Conservation (phyloP, 768 basidiomycete species). For the Collybia sp. region DNA sequence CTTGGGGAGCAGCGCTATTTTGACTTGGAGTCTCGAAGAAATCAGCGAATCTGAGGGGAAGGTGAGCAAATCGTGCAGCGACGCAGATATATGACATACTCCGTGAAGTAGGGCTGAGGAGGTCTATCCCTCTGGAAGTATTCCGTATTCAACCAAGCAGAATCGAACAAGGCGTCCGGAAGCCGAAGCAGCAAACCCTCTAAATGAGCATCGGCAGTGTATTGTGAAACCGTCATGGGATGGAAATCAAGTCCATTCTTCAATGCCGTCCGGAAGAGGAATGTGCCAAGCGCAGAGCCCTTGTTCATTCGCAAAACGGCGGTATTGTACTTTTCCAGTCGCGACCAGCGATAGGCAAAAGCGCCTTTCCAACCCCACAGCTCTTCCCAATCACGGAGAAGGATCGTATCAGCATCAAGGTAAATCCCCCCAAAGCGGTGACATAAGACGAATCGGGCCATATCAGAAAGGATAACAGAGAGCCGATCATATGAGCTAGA, state of each 20-base stretch:
- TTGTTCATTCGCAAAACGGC: slow-evolving; percentile 88
- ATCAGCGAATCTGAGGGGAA: slow-evolving; percentile 59
- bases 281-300: slow-evolving; percentile 82
- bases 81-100: slow-evolving; percentile 37
- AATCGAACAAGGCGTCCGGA: slow-evolving; percentile 91
- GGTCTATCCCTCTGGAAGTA: slow-evolving; percentile 86
- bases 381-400: slow-evolving; percentile 95
- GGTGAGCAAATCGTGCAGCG: slow-evolving; percentile 3
- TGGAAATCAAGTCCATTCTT: slow-evolving; percentile 94
- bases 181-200: slow-evolving; percentile 74
- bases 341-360: slow-evolving; percentile 95
- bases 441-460: slow-evolving; percentile 94
- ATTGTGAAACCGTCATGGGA: slow-evolving; percentile 85
- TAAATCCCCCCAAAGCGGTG: slow-evolving; percentile 94
- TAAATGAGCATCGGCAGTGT: slow-evolving; percentile 78
- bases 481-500: slow-evolving; percentile 84
- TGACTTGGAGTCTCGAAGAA: slow-evolving; percentile 75
- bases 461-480: slow-evolving; percentile 90
- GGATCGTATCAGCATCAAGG: slow-evolving; percentile 89
- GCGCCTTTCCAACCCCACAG: slow-evolving; percentile 94
- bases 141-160: slow-evolving; percentile 93
- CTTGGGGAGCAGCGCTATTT: slow-evolving; percentile 74
- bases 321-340: slow-evolving; percentile 89
- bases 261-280: slow-evolving; percentile 88
- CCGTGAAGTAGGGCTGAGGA: slow-evolving; percentile 87